phyloP scores from a whole-genome alignment of 805 yeast genomes.

The Tetrapisispora phaffii region DNA sequence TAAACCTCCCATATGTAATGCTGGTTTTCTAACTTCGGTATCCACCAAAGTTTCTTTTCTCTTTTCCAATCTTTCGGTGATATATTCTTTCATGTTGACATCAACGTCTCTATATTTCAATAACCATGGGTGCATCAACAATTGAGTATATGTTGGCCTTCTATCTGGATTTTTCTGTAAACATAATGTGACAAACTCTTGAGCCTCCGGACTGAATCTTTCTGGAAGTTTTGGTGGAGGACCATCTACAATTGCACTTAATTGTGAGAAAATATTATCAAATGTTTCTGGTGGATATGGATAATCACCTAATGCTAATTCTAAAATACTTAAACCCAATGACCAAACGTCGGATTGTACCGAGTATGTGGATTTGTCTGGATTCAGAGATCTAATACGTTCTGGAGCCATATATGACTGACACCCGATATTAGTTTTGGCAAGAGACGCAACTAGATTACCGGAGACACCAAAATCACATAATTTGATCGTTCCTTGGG shows the following conservation, averaged over 20 bases:
- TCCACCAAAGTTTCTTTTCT: constrained; percentile 20
- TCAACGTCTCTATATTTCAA: constrained; percentile 37
- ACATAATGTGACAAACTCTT: constrained; percentile 67
- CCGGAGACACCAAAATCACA: constrained; percentile 97
- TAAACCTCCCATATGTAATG: constrained; percentile 31
- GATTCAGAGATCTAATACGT: constrained; percentile 65
- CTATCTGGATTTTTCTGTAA: constrained; percentile 69
- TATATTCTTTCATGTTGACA: constrained; percentile 31
- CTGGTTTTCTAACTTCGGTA: constrained; percentile 25
- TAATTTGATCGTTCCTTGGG: constrained; percentile 72
- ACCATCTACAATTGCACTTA: constrained; percentile 94
- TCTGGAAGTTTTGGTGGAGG: constrained; percentile 78
- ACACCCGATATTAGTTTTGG: constrained; percentile 93
- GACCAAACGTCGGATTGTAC: constrained; percentile 97
- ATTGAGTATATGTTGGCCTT: constrained; percentile 71
- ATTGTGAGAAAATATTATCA: constrained; percentile 81
- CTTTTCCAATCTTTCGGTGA: constrained; percentile 29
- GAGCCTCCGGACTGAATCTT: constrained; percentile 62
- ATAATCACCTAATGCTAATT: constrained; percentile 81
- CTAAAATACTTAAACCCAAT: constrained; percentile 74
- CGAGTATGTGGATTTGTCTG: constrained; percentile 73
- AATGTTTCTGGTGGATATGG: constrained; percentile 96
- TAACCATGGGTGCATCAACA: constrained; percentile 82
- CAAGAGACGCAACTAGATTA: constrained; percentile 86
- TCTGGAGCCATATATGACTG: constrained; percentile 99